Evolutionary conservation across 305 asterid genomes (phyloP).

Genomic region (Fraxinus dipetala): DNA sequence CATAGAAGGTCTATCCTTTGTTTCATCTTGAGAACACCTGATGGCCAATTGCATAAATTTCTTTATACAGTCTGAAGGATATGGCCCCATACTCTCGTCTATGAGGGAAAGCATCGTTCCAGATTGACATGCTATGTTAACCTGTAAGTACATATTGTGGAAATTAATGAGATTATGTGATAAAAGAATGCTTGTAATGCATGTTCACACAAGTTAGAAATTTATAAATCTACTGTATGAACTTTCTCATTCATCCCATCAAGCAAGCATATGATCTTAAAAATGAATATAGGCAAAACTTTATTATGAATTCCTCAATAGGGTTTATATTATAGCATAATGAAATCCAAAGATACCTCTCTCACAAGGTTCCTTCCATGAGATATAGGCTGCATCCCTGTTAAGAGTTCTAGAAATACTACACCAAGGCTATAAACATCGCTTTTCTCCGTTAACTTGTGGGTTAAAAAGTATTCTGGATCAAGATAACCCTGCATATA

Average conservation of each 20-base stretch:
- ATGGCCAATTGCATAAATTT: conserved; percentile 63
- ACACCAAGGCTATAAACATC: conserved; percentile 90
- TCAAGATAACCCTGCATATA: conserved; percentile 80
- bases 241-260: neutral
- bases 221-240: neutral
- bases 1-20: conserved; percentile 66
- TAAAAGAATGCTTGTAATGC: neutral
- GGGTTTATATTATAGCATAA: neutral
- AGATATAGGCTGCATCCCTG: conserved; percentile 83
- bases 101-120: conserved; percentile 63
- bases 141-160: conserved; percentile 35
- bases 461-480: conserved; percentile 81
- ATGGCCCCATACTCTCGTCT: conserved; percentile 76
- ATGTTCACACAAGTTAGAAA: neutral
- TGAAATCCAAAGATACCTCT: conserved; percentile 48
- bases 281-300: neutral
- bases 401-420: conserved; percentile 76
- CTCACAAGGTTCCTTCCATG: conserved; percentile 85
- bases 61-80: conserved; percentile 59
- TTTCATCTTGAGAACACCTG: conserved; percentile 66
- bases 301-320: neutral
- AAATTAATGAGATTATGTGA: neutral
- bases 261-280: neutral
- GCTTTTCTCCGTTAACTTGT: conserved; percentile 75
- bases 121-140: conserved; percentile 54